A percentile compares a stretch with the other conserved stretches of the same genome.
Conservation (phyloP, 1,284 basidiomycete genomes). For the Malassezia restricta region DNA sequence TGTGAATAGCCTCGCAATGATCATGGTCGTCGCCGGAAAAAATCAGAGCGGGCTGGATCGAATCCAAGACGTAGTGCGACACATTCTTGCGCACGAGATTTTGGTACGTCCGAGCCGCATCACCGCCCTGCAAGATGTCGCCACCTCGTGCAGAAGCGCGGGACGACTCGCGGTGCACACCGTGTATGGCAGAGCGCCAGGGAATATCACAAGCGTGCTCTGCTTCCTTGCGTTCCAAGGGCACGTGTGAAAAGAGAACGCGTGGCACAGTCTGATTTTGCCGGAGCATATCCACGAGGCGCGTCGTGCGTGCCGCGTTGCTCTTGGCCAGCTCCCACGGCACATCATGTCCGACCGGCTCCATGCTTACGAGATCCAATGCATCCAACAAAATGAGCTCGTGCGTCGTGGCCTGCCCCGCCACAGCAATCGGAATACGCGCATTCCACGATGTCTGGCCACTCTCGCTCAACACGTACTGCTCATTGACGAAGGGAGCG, state of each 20-base stretch:
- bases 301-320: constrained; percentile 18
- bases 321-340: constrained; percentile 10
- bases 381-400: constrained; percentile 30
- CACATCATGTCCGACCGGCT: constrained; percentile 14
- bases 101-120: constrained; percentile 26
- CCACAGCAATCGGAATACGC: constrained; percentile 20
- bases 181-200: constrained; percentile 15
- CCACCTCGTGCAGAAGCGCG: constrained; percentile 7
- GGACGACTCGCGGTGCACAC: constrained; percentile 21
- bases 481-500: constrained; percentile 12
- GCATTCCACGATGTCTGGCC: constrained; percentile 21
- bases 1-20: constrained; percentile 33
- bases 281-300: constrained; percentile 20
- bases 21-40: constrained; percentile 40
- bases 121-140: constrained; percentile 25
- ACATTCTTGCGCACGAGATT: constrained; percentile 25
- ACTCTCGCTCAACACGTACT: constrained; percentile 15
- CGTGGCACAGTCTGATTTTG: constrained; percentile 15
- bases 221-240: constrained; percentile 16
- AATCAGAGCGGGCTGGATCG: constrained; percentile 21
- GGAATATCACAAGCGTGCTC: constrained; percentile 19
- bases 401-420: constrained; percentile 16
- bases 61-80: constrained; percentile 20
- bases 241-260: constrained; percentile 31
- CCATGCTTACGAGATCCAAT: constrained; percentile 32